phyloP scores from a whole-genome alignment of 2,329 filamentous ascomycete genomes.

The Coniochaeta prunicola region DNA sequence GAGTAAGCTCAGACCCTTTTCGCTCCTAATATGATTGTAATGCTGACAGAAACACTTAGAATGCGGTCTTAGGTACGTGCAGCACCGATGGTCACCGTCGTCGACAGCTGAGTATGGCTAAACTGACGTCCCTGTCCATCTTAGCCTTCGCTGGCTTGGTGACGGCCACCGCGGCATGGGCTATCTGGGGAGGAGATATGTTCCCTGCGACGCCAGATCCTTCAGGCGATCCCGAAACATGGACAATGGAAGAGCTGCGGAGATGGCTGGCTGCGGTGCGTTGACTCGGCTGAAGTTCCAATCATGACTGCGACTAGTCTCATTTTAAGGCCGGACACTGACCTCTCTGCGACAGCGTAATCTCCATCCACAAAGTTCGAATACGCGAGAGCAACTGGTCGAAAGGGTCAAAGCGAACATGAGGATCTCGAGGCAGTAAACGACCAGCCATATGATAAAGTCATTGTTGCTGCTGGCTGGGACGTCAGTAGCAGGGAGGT shows the following conservation, averaged over 20 bases:
- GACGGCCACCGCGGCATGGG: conserved; percentile 73
- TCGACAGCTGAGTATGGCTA: neutral
- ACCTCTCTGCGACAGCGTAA: conserved; percentile 29
- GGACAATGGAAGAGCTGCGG: conserved; percentile 74
- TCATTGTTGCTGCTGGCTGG: neutral
- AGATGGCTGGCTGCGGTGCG: conserved; percentile 76
- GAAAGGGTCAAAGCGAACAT: conserved; percentile 40
- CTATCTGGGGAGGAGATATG: conserved; percentile 78
- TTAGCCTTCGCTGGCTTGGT: conserved; percentile 75
- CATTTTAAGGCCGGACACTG: conserved; percentile 5
- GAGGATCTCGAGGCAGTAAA: conserved; percentile 27
- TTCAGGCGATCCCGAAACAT: conserved; percentile 61
- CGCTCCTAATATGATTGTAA: conserved; percentile 8
- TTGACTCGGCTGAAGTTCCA: conserved; percentile 10
- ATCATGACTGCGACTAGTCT: neutral
- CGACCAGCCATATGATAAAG: neutral
- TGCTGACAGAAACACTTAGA: conserved; percentile 34
- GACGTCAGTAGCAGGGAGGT: neutral
- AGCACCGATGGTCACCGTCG: neutral
- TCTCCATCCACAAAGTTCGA: conserved; percentile 33
- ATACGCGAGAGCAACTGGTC: conserved; percentile 37
- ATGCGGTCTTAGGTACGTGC: conserved; percentile 59
- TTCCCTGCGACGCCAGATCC: conserved; percentile 72
- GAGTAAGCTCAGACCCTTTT: conserved; percentile 37
- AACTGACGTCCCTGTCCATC: neutral